These are phyloP conservation scores for Geotrichum citri-aurantii DNA, from an alignment of 1,139 yeast species.

Conservation along the genomic window DNA sequence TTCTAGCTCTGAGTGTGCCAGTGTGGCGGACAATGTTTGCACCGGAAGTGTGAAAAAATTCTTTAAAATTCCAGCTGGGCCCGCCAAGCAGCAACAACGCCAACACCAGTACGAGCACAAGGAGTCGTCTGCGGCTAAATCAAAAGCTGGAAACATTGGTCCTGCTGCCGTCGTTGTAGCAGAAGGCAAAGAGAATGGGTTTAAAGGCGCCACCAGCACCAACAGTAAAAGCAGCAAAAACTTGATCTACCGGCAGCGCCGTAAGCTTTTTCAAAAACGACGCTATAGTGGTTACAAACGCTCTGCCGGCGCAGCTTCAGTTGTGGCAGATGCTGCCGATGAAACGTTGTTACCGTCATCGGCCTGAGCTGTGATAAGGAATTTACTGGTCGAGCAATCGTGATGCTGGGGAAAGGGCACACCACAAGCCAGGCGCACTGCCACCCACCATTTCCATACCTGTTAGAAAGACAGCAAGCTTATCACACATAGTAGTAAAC, in stretches of 20 bases:
- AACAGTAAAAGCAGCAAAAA: constrained; percentile 1
- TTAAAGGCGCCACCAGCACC: neutral
- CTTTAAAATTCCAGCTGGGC: neutral
- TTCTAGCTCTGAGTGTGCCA: neutral
- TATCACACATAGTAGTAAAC: no score
- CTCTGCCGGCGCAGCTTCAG: neutral
- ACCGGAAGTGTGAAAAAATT: neutral
- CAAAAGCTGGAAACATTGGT: no score
- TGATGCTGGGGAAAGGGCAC: neutral
- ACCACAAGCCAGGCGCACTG: neutral
- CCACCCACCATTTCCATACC: neutral
- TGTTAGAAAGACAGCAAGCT: no score
- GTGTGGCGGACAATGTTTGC: neutral
- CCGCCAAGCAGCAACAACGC: neutral
- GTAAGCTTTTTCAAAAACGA: neutral
- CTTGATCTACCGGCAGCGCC: neutral
- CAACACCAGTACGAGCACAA: no score
- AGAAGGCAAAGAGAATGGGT: no score
- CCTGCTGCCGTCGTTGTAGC: no score
- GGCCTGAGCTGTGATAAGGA: no score
- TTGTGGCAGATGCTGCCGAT: neutral
- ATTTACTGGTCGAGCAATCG: no score
- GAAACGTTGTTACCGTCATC: no score
- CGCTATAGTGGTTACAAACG: neutral
- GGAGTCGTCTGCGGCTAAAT: neutral